Percentiles rank a stretch among this genome's conserved stretches.
Evolutionary conservation across 1,284 basidiomycete genomes (phyloP).

Genomic region (Trichosporon sp.): DNA sequence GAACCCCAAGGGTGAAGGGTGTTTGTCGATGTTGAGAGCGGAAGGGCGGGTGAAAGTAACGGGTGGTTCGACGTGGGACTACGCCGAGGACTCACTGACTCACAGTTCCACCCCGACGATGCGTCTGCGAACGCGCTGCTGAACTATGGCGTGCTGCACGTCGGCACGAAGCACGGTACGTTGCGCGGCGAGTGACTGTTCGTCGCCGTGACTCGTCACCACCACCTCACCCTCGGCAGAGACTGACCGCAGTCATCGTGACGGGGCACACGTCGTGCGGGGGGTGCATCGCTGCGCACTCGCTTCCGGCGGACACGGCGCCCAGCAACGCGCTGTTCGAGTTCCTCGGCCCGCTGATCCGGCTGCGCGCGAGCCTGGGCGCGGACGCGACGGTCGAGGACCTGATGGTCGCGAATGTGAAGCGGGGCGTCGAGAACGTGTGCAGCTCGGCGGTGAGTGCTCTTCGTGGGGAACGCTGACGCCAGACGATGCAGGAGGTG

Average conservation of each 20-base stretch:
- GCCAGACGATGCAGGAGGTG: slow-evolving; percentile 59
- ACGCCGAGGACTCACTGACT: not conserved
- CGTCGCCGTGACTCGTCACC: too few relatives aligned
- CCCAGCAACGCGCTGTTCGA: slow-evolving; percentile 58
- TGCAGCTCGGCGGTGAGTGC: slow-evolving; percentile 36
- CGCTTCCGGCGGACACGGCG: slow-evolving; percentile 19
- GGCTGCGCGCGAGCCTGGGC: slow-evolving; percentile 57
- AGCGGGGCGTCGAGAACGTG: slow-evolving; percentile 68
- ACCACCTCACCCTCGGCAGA: too few relatives aligned
- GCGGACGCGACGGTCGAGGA: slow-evolving; percentile 53
- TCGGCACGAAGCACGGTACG: slow-evolving; percentile 76
- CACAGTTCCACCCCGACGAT: slow-evolving; percentile 18
- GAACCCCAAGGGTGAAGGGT: not conserved
- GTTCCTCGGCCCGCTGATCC: slow-evolving; percentile 68
- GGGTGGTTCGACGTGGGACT: not conserved
- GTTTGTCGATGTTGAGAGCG: not conserved
- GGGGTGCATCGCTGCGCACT: slow-evolving; percentile 62
- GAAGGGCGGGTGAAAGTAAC: too few relatives aligned
- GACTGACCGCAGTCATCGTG: slow-evolving; percentile 60
- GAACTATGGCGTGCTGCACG: slow-evolving; percentile 68
- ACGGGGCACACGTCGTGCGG: slow-evolving; percentile 79
- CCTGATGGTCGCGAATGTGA: slow-evolving; percentile 73
- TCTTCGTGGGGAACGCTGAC: not conserved
- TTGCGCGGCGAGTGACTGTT: too few relatives aligned
- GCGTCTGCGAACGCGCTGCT: slow-evolving; percentile 65